phyloP scores from a whole-genome alignment of 164 flowering plant species.

The Liriodendron chinense region DNA sequence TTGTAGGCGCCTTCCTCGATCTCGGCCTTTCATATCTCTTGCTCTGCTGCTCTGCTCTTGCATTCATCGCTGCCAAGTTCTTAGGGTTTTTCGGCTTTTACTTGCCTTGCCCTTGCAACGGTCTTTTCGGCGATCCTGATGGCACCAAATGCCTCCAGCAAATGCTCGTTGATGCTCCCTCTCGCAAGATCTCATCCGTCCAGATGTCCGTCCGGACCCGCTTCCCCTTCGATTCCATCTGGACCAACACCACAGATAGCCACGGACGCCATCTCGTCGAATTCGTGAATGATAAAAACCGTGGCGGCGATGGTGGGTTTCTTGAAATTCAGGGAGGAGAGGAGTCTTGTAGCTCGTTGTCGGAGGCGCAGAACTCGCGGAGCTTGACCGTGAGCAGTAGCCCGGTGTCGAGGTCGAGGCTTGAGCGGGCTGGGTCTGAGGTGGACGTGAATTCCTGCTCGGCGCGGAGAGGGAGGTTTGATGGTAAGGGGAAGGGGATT shows the following conservation, averaged over 20 bases:
- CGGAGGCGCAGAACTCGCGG: conserved; percentile 17
- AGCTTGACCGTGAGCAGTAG: conserved; percentile 10
- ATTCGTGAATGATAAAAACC: conserved; percentile 6
- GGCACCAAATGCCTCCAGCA: conserved; percentile 41
- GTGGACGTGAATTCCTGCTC: conserved; percentile 7
- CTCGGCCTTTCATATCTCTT: conserved; percentile 59
- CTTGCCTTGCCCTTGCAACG: conserved; percentile 81
- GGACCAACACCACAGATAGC: conserved; percentile 10
- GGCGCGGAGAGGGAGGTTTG: conserved; percentile 17
- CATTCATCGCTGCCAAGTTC: conserved; percentile 54
- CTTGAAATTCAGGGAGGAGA: conserved; percentile 40
- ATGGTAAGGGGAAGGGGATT: conserved; percentile 43
- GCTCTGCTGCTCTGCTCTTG: conserved; percentile 61
- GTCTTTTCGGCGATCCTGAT: conserved; percentile 42
- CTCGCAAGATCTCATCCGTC: conserved; percentile 44
- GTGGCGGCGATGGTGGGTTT: background rate
- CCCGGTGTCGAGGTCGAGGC: conserved; percentile 4
- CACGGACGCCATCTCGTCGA: conserved; percentile 2
- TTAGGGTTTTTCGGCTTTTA: conserved; percentile 56
- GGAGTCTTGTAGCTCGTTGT: conserved; percentile 45
- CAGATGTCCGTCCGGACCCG: conserved; percentile 43
- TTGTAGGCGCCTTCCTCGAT: conserved; percentile 85
- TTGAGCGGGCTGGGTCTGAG: background rate
- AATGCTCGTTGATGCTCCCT: conserved; percentile 46
- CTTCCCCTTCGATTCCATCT: conserved; percentile 56